phyloP scores from a whole-genome alignment of 2,329 filamentous ascomycete species.

The Talaromyces islandicus region DNA sequence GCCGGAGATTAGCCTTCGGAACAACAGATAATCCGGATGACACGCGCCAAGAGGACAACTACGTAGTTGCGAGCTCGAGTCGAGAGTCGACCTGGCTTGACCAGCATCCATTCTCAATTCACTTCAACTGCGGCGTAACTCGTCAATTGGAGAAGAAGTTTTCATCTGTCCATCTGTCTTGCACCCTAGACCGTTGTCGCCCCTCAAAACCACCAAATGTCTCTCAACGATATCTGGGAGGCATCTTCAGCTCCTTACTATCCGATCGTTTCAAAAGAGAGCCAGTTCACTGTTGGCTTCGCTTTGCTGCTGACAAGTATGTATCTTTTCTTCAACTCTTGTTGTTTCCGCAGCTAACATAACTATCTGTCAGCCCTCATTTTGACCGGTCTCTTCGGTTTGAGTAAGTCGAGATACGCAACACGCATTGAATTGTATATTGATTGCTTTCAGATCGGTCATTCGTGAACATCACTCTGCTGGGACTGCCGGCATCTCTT shows the following conservation, averaged over 20 bases:
- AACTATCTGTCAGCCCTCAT: slow-evolving; percentile 47
- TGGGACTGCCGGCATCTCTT: slow-evolving; percentile 81
- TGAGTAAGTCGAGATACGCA: slow-evolving; percentile 58
- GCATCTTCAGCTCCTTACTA: slow-evolving; percentile 81
- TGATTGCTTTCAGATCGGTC: slow-evolving; percentile 62
- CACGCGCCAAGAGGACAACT: slow-evolving; percentile 14
- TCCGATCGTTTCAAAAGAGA: slow-evolving; percentile 72
- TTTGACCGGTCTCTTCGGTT: slow-evolving; percentile 71
- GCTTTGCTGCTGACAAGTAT: slow-evolving; percentile 62
- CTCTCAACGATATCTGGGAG: slow-evolving; percentile 87
- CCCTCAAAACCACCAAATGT: slow-evolving; percentile 38
- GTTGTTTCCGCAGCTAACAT: neutral
- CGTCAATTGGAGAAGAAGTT: neutral
- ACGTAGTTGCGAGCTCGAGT: neutral
- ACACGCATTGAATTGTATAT: neutral
- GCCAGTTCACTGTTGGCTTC: slow-evolving; percentile 78
- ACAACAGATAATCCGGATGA: slow-evolving; percentile 18
- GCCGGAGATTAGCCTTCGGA: slow-evolving; percentile 15
- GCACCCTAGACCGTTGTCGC: neutral
- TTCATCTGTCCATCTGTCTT: neutral
- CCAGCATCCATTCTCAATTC: neutral
- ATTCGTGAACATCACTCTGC: slow-evolving; percentile 64
- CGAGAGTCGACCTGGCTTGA: neutral
- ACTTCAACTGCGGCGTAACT: neutral
- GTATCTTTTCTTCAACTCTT: slow-evolving; percentile 7